These are phyloP conservation scores for Cyclaneusma minus DNA, from an alignment of 2,329 filamentous ascomycete species.

Conservation along the genomic window DNA sequence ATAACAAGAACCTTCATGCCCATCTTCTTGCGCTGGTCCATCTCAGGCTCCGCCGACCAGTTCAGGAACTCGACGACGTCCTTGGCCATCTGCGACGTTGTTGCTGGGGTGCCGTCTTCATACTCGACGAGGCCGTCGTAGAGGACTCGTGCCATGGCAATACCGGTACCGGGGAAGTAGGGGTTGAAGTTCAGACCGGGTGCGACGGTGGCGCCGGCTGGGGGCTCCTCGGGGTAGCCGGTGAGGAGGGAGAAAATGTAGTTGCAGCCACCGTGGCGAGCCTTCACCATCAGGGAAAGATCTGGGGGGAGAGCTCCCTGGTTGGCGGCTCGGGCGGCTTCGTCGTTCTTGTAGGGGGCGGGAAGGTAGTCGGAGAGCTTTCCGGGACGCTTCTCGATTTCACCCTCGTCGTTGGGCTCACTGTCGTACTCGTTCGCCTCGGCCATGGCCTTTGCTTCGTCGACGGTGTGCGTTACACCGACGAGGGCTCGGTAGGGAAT, in stretches of 20 bases:
- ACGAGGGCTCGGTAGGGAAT: constrained; percentile 88
- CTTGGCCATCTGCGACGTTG: constrained; percentile 98
- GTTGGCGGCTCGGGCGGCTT: constrained; percentile 94
- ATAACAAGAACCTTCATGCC: constrained; percentile 89
- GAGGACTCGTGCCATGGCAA: constrained; percentile 96
- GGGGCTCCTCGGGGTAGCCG: constrained; percentile 92
- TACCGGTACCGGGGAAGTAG: constrained; percentile 98
- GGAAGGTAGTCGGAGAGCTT: constrained; percentile 98
- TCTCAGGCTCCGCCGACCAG: constrained; percentile 97
- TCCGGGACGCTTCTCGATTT: constrained; percentile 95
- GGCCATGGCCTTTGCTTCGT: constrained; percentile 93
- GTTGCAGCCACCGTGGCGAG: constrained; percentile 90
- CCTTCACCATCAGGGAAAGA: constrained; percentile 96
- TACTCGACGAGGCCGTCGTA: constrained; percentile 97
- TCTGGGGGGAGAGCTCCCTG: constrained; percentile 95
- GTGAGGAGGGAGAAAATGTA: constrained; percentile 97
- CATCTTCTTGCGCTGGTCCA: constrained; percentile 99
- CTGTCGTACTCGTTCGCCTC: constrained; percentile 98
- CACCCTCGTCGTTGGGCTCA: constrained; percentile 94
- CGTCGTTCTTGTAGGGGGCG: constrained; percentile 94
- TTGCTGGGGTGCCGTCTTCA: constrained; percentile 87
- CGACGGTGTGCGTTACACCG: constrained; percentile 82
- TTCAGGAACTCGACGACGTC: constrained; percentile 98
- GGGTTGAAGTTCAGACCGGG: constrained; percentile 99
- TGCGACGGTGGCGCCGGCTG: constrained; percentile 72